Evolutionary conservation across 2,329 filamentous ascomycete genomes (phyloP).

Genomic region (Aaosphaeria arxii): DNA sequence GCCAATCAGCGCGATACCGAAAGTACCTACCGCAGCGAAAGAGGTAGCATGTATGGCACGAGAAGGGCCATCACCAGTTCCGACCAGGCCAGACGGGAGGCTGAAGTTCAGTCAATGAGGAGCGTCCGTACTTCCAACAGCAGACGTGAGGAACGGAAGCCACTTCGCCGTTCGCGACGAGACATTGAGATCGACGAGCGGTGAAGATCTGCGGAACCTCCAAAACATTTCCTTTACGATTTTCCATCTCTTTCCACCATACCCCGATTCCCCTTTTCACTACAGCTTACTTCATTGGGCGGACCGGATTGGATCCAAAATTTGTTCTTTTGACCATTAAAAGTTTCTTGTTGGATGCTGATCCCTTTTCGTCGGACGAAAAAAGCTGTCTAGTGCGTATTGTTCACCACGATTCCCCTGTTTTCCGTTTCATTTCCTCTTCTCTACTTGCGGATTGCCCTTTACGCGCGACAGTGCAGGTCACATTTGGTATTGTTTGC

Average conservation of each 20-base stretch:
- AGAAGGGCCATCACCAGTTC: conserved; percentile 13
- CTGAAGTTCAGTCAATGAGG: conserved; percentile 26
- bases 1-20: conserved; percentile 21
- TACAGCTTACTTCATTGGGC: conserved; percentile 13
- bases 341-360: conserved; percentile 10
- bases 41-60: conserved; percentile 19
- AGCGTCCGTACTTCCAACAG: conserved; percentile 22
- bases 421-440: conserved; percentile 11
- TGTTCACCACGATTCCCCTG: background rate
- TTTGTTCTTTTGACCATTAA: conserved; percentile 9
- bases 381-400: conserved; percentile 7
- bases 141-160: conserved; percentile 22
- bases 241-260: too few species aligned
- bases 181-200: conserved; percentile 1
- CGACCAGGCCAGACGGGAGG: conserved; percentile 20
- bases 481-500: conserved; percentile 32
- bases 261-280: background rate
- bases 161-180: conserved; percentile 18
- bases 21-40: conserved; percentile 24
- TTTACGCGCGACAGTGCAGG: conserved; percentile 29
- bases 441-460: conserved; percentile 9
- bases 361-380: conserved; percentile 11
- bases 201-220: too few species aligned
- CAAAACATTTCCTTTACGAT: too few species aligned
- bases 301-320: conserved; percentile 19